phyloP scores from a whole-genome alignment of 768 basidiomycete species.

The Termitomyces sp. region DNA sequence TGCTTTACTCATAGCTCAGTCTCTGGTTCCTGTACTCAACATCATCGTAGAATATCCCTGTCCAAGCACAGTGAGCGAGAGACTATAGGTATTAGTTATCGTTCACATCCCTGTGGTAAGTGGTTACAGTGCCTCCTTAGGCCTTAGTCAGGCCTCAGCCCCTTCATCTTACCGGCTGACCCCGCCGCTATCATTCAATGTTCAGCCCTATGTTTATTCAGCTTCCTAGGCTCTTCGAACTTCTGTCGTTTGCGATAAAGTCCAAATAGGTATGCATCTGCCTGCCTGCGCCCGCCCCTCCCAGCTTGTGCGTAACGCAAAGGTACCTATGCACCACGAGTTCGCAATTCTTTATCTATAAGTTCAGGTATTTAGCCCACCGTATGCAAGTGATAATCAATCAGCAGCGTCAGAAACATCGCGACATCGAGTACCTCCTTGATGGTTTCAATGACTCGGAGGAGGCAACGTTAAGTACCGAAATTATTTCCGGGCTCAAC shows the following conservation, averaged over 20 bases:
- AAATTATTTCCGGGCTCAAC: not conserved
- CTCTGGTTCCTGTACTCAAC: not conserved
- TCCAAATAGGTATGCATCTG: not conserved
- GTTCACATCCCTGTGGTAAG: too few relatives aligned
- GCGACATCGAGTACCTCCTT: not conserved
- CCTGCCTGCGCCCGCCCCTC: too few relatives aligned
- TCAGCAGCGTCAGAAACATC: not conserved
- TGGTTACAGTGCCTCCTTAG: too few relatives aligned
- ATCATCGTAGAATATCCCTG: too few relatives aligned
- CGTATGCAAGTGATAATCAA: too few relatives aligned
- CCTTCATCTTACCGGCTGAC: not conserved
- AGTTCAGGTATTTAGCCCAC: too few relatives aligned
- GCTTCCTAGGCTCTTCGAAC: not conserved
- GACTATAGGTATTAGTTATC: too few relatives aligned
- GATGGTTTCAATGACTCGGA: not conserved
- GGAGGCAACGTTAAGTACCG: not conserved
- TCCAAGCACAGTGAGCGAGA: too few relatives aligned
- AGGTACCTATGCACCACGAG: too few relatives aligned
- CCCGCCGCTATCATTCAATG: too few relatives aligned
- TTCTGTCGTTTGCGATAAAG: not conserved
- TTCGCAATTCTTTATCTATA: not conserved
- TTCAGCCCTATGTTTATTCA: not conserved
- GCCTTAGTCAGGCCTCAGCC: too few relatives aligned
- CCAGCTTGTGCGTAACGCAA: too few relatives aligned
- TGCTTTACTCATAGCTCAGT: not conserved